Percentiles rank a stretch among this genome's conserved stretches.
These are phyloP conservation scores for Quercus robur DNA, from an alignment of 306 rosid species.

Conservation along the genomic window DNA sequence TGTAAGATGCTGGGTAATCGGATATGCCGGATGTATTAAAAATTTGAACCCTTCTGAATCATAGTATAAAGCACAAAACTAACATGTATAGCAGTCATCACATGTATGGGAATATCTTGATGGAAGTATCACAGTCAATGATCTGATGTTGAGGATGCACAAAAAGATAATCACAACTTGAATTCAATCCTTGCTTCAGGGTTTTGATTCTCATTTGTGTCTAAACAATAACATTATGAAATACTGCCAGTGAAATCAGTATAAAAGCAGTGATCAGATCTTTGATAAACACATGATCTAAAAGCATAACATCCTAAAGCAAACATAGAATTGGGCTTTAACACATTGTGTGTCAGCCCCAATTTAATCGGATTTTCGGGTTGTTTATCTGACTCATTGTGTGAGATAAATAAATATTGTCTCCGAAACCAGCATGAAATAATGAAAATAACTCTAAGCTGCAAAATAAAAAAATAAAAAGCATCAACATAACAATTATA, in stretches of 20 bases:
- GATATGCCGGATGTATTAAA: neutral
- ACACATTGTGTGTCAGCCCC: no score
- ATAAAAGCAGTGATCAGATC: no score
- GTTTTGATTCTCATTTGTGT: no score
- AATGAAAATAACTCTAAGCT: neutral
- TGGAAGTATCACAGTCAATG: neutral
- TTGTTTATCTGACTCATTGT: no score
- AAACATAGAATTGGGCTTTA: neutral
- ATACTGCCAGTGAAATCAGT: no score
- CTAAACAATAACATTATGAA: no score
- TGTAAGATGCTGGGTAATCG: neutral
- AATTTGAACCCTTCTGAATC: neutral
- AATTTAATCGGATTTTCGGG: no score
- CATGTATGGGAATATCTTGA: neutral
- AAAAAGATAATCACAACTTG: no score
- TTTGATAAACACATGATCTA: neutral
- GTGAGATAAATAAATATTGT: no score
- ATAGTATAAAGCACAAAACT: neutral
- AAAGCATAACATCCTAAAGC: neutral
- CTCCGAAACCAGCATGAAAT: neutral
- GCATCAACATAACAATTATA: neutral
- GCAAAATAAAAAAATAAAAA: neutral
- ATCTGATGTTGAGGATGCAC: no score
- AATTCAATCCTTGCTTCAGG: no score
- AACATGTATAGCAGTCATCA: neutral